A percentile compares a stretch with the other conserved stretches of the same genome.
phyloP scores from a whole-genome alignment of 768 basidiomycete genomes.

The Ramaria sp. region DNA sequence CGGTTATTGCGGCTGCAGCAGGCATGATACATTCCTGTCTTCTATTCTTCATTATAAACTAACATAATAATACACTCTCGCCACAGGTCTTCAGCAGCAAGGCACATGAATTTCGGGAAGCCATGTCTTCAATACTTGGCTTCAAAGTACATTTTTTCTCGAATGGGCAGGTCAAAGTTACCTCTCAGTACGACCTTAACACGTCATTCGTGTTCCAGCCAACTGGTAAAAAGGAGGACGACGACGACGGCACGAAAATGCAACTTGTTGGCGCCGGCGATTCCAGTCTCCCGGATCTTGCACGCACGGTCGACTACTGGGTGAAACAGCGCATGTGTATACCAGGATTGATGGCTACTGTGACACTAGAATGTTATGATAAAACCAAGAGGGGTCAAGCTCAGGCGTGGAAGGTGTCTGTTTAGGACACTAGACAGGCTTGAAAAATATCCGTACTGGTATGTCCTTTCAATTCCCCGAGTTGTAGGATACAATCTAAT shows the following conservation, averaged over 20 bases:
- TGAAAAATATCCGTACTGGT: too few species aligned
- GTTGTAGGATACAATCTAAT: too few species aligned
- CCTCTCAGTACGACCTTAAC: slow-evolving; percentile 79
- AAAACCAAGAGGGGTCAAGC: slow-evolving; percentile 39
- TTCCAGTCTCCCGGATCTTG: slow-evolving; percentile 63
- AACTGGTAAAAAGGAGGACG: slow-evolving; percentile 24
- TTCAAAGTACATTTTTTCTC: slow-evolving; percentile 88
- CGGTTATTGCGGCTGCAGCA: slow-evolving; percentile 69
- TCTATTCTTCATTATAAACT: neutral
- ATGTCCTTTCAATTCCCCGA: too few species aligned
- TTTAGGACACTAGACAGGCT: neutral
- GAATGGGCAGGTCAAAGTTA: slow-evolving; percentile 82
- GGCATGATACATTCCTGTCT: slow-evolving; percentile 29
- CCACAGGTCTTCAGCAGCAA: slow-evolving; percentile 72
- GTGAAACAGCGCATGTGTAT: slow-evolving; percentile 78
- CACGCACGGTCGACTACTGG: slow-evolving; percentile 76
- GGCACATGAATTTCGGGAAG: slow-evolving; percentile 83
- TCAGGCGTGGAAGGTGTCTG: neutral
- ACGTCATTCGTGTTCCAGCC: slow-evolving; percentile 86
- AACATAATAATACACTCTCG: neutral
- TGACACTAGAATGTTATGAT: slow-evolving; percentile 84
- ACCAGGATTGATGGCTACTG: slow-evolving; percentile 80
- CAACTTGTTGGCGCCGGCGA: slow-evolving; percentile 67
- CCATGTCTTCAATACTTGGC: slow-evolving; percentile 81
- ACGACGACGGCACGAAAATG: slow-evolving; percentile 33